Evolutionary conservation across 108 stramenopile species (phyloP).

Genomic region (Schizochytrium sp.): DNA sequence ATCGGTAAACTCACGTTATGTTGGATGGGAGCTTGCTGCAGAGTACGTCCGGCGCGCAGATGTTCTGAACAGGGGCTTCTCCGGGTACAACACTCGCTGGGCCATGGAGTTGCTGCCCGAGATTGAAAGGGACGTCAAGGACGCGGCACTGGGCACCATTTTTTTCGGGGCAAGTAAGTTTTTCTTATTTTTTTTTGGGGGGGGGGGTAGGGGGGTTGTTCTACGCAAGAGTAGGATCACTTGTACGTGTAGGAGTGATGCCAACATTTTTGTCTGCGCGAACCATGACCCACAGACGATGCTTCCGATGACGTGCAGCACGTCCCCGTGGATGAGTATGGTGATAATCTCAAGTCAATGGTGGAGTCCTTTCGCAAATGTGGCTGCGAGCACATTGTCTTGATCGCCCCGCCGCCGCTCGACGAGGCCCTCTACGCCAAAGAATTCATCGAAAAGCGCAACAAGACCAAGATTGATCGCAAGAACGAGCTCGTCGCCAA

Average conservation of each 20-base stretch:
- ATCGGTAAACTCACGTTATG: no score
- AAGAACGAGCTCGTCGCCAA: not conserved
- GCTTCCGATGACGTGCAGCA: not conserved
- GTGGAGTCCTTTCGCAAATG: not conserved
- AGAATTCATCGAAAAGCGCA: not conserved
- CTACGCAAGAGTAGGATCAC: no score
- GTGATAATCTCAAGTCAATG: not conserved
- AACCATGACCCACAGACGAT: not conserved
- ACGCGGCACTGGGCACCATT: not conserved
- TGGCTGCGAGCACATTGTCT: not conserved
- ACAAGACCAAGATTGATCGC: not conserved
- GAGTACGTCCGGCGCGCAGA: constrained; percentile 1
- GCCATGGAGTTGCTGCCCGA: not conserved
- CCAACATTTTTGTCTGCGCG: no score
- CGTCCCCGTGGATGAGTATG: not conserved
- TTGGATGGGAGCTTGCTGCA: not conserved
- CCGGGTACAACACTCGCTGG: not conserved
- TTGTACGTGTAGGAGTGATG: no score
- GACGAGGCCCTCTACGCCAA: not conserved
- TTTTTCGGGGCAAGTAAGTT: constrained; percentile 1
- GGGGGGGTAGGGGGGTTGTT: no score
- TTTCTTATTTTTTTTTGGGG: no score
- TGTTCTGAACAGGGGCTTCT: constrained; percentile 2
- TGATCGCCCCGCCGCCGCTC: not conserved
- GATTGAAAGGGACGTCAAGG: not conserved